These are phyloP conservation scores for Lichina pygmaea DNA, from an alignment of 495 filamentous ascomycete species.

Conservation along the genomic window DNA sequence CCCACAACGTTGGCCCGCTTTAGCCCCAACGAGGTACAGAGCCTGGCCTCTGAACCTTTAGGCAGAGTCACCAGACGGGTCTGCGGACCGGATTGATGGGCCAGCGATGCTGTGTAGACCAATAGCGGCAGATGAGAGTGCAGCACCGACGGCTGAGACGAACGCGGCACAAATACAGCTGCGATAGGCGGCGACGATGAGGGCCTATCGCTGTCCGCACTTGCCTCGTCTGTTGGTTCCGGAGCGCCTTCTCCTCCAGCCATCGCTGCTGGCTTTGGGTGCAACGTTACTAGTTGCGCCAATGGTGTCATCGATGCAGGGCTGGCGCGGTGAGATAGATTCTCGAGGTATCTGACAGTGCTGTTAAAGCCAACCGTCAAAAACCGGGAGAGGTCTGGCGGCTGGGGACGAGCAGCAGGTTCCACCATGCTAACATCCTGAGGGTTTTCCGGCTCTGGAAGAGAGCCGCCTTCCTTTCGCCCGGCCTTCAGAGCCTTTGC, in stretches of 20 bases:
- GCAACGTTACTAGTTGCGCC: not conserved
- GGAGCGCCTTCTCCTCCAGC: not conserved
- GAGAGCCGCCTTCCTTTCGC: not conserved
- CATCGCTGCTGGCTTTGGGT: not conserved
- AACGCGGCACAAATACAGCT: conserved; percentile 25
- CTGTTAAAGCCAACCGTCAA: conserved; percentile 30
- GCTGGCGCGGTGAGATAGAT: conserved; percentile 7
- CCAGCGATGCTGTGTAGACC: conserved; percentile 21
- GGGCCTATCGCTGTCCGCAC: not conserved
- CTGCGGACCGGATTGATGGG: conserved; percentile 10
- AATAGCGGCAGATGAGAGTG: conserved; percentile 34
- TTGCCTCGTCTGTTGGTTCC: not conserved
- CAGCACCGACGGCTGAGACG: conserved; percentile 20
- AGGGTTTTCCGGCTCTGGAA: not conserved
- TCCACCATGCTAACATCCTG: not conserved
- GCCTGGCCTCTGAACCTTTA: conserved; percentile 19
- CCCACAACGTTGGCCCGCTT: conserved; percentile 32
- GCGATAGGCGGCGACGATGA: conserved; percentile 9
- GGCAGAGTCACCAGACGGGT: conserved; percentile 28
- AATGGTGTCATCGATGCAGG: not conserved
- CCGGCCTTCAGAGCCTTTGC: not conserved
- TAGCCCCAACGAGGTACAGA: conserved; percentile 23
- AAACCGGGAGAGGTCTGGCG: conserved; percentile 20
- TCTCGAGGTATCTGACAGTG: conserved; percentile 26
- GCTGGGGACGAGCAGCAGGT: conserved; percentile 8